Percentiles rank a stretch among this genome's conserved stretches.
phyloP scores from a whole-genome alignment of 805 yeast genomes.

The Barnettozyma populi region DNA sequence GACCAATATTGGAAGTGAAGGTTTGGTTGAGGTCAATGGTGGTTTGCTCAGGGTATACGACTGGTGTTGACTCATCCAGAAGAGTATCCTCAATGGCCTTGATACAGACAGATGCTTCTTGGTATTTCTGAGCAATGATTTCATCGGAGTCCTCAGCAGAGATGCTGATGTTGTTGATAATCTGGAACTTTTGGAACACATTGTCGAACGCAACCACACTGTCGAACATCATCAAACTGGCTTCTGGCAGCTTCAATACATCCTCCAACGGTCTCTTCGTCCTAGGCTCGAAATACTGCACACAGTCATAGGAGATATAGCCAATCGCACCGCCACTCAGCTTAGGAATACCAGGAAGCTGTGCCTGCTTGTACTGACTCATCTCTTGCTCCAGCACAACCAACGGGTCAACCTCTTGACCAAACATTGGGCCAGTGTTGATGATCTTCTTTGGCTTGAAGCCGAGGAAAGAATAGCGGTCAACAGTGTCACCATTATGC shows the following conservation, averaged over 20 bases:
- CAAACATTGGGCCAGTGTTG: conserved; percentile 60
- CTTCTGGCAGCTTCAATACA: conserved; percentile 81
- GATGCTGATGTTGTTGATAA: conserved; percentile 72
- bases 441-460: conserved; percentile 76
- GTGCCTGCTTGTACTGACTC: conserved; percentile 57
- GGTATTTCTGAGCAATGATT: conserved; percentile 41
- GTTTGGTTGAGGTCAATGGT: conserved; percentile 62
- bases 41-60: conserved; percentile 69
- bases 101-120: conserved; percentile 53
- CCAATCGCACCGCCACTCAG: conserved; percentile 97
- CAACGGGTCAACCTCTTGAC: conserved; percentile 1
- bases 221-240: conserved; percentile 87
- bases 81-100: conserved; percentile 46
- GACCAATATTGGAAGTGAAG: conserved; percentile 86
- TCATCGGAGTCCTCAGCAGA: conserved; percentile 26
- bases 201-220: conserved; percentile 88
- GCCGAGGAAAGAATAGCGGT: conserved; percentile 89
- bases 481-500: conserved; percentile 80
- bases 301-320: conserved; percentile 92
- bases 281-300: conserved; percentile 92
- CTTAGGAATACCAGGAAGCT: conserved; percentile 75
- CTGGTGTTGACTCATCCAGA: conserved; percentile 35
- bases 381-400: conserved; percentile 67
- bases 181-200: conserved; percentile 88
- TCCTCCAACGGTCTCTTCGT: conserved; percentile 75